Base-by-base conservation (phyloP, 2,329 filamentous ascomycete genomes). In the Colletotrichum tropicale region DNA sequence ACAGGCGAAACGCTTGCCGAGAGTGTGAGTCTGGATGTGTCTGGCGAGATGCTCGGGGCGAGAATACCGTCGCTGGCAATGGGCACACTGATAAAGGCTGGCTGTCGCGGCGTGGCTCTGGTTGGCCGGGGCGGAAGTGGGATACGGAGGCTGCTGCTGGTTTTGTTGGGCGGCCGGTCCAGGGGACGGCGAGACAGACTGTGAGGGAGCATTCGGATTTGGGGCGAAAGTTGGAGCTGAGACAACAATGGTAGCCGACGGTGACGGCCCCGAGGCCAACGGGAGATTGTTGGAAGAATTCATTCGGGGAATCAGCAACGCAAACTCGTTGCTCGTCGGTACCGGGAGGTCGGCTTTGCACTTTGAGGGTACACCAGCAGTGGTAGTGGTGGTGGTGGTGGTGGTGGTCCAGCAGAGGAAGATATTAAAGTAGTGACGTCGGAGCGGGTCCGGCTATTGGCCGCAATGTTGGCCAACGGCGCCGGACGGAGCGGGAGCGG, bases 1-100 rank as follows among this genome's bases (percentile, higher is more conserved):
- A 77, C 88, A 89, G 21, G 83, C 80, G 78, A 89, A 89, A 34
- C 88, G 86, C 66, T 88, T 87, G 7, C 88, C 88, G 8, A 89
- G 83, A 4, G 87, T 89, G 77, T 89, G 88, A 5, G 87, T 88
- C 77, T 88, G 87, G 48, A 89, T 87, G 78, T 89, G 88, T 30
- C 88, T 83, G 70, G 89, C 88, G 13, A 90, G 86, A 78, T 90
- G 89, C 79, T 90, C 89, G 5, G 89, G 88, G 15, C 89, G 86
- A 48, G 88, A 89, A 78, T 90, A 90, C 21, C 88, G 84, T 76
- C 86, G 84, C 66, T 88, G 85, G 78, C 89, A 90, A 77, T 90
- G 87, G 66, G 87, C 87, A 74, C 89, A 90, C 68, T 89, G 88
- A 78, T 90, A 88, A 6, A 84, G 79, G 36, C 81, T 81, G 36